Percentiles rank a stretch among this genome's conserved stretches.
These are phyloP conservation scores for Camelina sativa DNA, from an alignment of 345 rosid genomes.

Conservation along the genomic window DNA sequence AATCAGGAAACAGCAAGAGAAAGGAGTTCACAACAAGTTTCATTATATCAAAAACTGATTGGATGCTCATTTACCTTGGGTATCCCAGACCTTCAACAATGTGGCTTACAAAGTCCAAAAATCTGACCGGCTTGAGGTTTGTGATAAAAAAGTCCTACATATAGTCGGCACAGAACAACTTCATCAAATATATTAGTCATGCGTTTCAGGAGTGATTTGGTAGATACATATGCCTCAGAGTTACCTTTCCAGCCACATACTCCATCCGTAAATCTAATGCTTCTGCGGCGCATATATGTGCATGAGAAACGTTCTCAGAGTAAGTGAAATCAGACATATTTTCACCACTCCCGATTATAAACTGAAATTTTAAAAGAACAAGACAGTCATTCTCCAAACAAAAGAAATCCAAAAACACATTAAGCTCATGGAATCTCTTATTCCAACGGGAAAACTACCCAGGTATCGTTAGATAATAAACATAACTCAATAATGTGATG, in stretches of 20 bases:
- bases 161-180: constrained; percentile 27
- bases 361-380: constrained; percentile 56
- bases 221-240: constrained; percentile 10
- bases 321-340: constrained; percentile 89
- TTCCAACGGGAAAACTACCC: background rate
- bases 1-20: constrained; percentile 7
- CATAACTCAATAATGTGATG: constrained; percentile 7
- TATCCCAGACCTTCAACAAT: constrained; percentile 79
- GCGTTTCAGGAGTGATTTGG: constrained; percentile 6
- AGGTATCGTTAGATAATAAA: background rate
- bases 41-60: constrained; percentile 7
- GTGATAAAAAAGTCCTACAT: constrained; percentile 93
- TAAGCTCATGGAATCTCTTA: constrained; percentile 14
- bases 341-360: constrained; percentile 80
- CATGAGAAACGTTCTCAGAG: constrained; percentile 85
- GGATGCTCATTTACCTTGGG: constrained; percentile 62
- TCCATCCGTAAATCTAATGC: constrained; percentile 70
- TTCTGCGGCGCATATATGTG: constrained; percentile 78
- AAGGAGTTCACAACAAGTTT: constrained; percentile 15
- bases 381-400: constrained; percentile 11
- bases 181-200: constrained; percentile 28
- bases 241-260: constrained; percentile 94
- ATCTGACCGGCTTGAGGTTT: constrained; percentile 72
- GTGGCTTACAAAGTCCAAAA: constrained; percentile 75
- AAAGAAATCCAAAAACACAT: background rate